Base-by-base conservation (phyloP, 1,139 yeast species). In the Ashbya aceris region DNA sequence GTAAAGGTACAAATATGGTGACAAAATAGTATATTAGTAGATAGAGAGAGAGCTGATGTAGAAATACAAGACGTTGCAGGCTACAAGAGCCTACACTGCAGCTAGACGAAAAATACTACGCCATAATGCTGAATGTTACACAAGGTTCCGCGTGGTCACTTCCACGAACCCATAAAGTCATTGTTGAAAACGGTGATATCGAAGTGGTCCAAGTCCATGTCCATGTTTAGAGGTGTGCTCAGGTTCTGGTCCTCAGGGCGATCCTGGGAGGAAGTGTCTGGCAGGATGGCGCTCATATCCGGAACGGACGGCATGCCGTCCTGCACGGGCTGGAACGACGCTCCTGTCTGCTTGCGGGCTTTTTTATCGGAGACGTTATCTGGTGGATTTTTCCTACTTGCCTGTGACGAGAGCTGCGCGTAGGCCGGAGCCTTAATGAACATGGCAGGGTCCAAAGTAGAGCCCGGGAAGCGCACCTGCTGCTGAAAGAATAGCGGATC, bases 181-280 rank as follows among this genome's bases (percentile, higher is more conserved):
- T 33, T 17, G 14, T 31, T 28, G 7, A 32, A 32, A 5, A 32
- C 35, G 17, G 12, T 13, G n/a, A 11, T 13, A 30, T 27, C 27
- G 28, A 41, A 41, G 20, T 41, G 40, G n/a, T 37, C 37, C 5
- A 33, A 28, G 1, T 30, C 39, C 10, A 29, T 29, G 13, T 29
- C 31, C 31, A 29, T 29, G 13, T 29, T 29, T 6, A 29, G 13
- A 11, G 31, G 31, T 5, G 31, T 29, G 6, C 13, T 12, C 6
- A 29, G 13, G 13, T 6, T 29, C 7, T 29, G 31, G 11, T 29
- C 31, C 11, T 29, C 13, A 6, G 31, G 6, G 3, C 31, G 11
- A 29, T 29, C 13, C 6, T 29, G 31, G 5, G 31, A 29, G 5
- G 13, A 29, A 11, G 31, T 11, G 13, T n/a, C 11, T 4, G 31